phyloP scores from a whole-genome alignment of 257 asterid species.

The Scutellaria baicalensis region DNA sequence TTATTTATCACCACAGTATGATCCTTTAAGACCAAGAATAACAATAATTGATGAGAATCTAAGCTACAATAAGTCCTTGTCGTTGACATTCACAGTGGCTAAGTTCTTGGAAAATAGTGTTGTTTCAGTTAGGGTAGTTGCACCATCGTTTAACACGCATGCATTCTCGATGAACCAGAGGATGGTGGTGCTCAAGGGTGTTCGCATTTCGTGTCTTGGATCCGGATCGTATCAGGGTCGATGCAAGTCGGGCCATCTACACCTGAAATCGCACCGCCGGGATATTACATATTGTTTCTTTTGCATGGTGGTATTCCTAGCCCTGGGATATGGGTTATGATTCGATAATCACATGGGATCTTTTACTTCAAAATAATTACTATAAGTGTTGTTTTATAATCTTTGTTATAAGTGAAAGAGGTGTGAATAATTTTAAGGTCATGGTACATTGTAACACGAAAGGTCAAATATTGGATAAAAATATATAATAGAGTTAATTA shows the following conservation, averaged over 20 bases:
- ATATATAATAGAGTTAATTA: no score
- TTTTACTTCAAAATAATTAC: no score
- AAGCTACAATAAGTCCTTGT: conserved; percentile 22
- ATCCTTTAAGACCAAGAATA: conserved; percentile 31
- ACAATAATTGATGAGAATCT: conserved; percentile 1
- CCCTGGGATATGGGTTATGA: conserved; percentile 46
- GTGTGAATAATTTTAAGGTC: no score
- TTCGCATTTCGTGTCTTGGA: conserved; percentile 6
- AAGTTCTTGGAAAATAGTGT: background rate
- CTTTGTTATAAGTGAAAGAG: no score
- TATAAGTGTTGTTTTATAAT: no score
- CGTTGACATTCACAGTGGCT: conserved; percentile 23
- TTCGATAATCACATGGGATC: conserved; percentile 5
- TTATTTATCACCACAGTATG: conserved; percentile 27
- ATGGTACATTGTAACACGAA: no score
- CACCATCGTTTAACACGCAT: conserved; percentile 64
- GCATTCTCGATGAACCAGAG: conserved; percentile 66
- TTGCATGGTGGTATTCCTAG: conserved; percentile 57
- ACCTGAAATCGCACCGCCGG: conserved; percentile 57
- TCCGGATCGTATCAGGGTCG: background rate
- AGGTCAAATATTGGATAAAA: no score
- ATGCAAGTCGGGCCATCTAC: conserved; percentile 37
- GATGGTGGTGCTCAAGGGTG: conserved; percentile 45
- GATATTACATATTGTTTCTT: conserved; percentile 55
- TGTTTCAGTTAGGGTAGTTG: conserved; percentile 37